Evolutionary conservation across 164 flowering plant genomes (phyloP), one percentile per base, ranked within the genome.

Genomic region (Magnolia kwangsiensis): DNA sequence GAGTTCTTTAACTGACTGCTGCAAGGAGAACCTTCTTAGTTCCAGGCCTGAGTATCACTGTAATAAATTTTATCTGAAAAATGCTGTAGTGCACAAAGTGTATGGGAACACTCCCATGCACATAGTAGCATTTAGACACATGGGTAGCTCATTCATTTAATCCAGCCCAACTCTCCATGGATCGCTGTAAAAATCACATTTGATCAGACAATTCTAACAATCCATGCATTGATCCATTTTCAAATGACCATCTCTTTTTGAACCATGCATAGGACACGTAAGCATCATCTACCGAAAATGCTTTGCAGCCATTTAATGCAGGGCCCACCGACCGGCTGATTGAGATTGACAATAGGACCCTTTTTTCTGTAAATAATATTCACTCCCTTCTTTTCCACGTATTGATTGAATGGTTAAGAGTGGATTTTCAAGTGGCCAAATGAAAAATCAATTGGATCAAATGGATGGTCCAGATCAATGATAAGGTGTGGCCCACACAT

Each of bases 1-100:
- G 58, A 88, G 89, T 71, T 89, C 93, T 67, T 82, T 85, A 67
- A 77, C 63, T 16, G 64, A 13, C 59, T 75, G 71, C 67, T 51
- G 50, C 16, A 75, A 51, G 1, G 11, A 55, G 13, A 74, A 74
- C 29, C 20, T 7, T 45, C 5, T 70, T 74, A 29, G 50, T 37
- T 68, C 71, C 16, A 31, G 27, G 49, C 61, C 18, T 37, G 29
- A 37, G 27, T 10, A 7, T 16, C 29, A 10, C 45, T 13, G 16
- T 11, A 68, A 18, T 27, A 66, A 16, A 29, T 31, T 24, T 18
- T 16, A 37, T 4, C 50, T 9, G 3, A 16, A 55, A 37, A 16
- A 55, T 16, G 18, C 61, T 55, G 13, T 37, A 10, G 16, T 55
- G 61, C 61, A 55, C 16, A 11, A 55, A 55, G 45, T 37, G 45